A percentile compares a stretch with the other conserved stretches of the same genome.
These are phyloP conservation scores for Diaporthe velutina DNA, from an alignment of 2,329 filamentous ascomycete genomes.

Conservation along the genomic window DNA sequence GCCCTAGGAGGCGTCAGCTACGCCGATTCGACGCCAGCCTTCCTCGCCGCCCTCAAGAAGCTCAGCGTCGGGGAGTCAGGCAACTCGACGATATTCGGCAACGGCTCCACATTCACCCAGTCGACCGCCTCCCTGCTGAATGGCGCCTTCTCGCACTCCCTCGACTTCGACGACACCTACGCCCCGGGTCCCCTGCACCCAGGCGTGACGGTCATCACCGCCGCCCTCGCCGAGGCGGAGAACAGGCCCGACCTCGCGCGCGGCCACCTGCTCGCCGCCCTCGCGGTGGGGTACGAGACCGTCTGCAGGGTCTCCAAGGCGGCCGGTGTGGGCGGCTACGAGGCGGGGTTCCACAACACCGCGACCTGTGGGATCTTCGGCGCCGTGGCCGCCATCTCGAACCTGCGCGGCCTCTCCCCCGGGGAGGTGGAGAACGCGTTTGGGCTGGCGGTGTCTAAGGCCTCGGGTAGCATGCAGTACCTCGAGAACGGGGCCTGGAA, in stretches of 20 bases:
- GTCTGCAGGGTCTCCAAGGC: conserved; percentile 45
- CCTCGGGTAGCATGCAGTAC: conserved; percentile 48
- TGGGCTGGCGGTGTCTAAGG: conserved; percentile 45
- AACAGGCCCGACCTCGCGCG: conserved; percentile 8
- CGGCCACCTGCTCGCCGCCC: conserved; percentile 30
- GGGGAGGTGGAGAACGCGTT: conserved; percentile 43
- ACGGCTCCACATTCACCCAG: conserved; percentile 48
- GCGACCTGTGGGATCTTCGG: conserved; percentile 46
- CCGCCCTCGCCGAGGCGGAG: conserved; percentile 46
- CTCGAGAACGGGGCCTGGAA: conserved; percentile 48
- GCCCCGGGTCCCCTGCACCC: conserved; percentile 56
- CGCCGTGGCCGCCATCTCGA: conserved; percentile 45
- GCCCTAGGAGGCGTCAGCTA: conserved; percentile 1
- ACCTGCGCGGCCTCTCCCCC: conserved; percentile 42
- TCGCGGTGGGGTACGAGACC: conserved; percentile 47
- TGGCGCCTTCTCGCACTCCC: conserved; percentile 55
- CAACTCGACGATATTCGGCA: conserved; percentile 46
- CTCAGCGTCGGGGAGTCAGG: not conserved
- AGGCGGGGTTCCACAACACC: conserved; percentile 47
- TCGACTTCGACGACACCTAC: conserved; percentile 61
- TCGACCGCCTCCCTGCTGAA: conserved; percentile 57
- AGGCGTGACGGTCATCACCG: conserved; percentile 54
- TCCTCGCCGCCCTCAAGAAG: not conserved
- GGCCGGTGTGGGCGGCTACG: conserved; percentile 44
- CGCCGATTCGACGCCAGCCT: not conserved